Percentiles rank a stretch among this genome's conserved stretches.
These are phyloP conservation scores for Micromonas pusilla DNA, from an alignment of 139 green algal genomes.

Conservation along the genomic window DNA sequence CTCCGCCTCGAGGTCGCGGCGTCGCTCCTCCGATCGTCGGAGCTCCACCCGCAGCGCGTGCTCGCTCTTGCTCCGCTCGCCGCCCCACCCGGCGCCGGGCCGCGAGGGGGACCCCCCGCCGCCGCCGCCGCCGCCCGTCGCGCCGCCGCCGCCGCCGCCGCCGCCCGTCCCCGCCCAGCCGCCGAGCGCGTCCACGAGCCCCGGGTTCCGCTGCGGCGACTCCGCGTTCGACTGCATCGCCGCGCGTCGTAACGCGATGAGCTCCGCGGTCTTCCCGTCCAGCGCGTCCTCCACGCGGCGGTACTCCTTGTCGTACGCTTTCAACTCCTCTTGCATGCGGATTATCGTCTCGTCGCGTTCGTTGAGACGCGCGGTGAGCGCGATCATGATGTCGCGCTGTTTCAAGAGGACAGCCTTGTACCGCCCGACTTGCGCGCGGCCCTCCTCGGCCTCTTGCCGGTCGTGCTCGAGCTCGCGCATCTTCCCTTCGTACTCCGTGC, in stretches of 20 bases:
- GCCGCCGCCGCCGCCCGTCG: background rate
- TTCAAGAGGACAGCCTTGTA: constrained; percentile 90
- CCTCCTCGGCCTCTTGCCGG: constrained; percentile 60
- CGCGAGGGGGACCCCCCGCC: background rate
- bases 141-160: background rate
- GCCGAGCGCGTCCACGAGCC: constrained; percentile 21
- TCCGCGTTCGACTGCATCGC: constrained; percentile 36
- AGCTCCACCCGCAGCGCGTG: background rate
- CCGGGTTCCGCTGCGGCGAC: constrained; percentile 16
- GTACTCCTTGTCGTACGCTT: constrained; percentile 73
- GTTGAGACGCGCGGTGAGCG: constrained; percentile 78
- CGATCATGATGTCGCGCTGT: constrained; percentile 98
- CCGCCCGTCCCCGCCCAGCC: background rate
- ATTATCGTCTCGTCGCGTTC: constrained; percentile 89
- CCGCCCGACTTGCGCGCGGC: constrained; percentile 70
- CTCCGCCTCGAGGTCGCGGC: background rate
- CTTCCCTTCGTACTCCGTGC: constrained; percentile 73
- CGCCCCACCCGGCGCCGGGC: too few relatives aligned
- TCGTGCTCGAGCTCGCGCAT: constrained; percentile 76
- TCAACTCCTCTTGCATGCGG: constrained; percentile 69
- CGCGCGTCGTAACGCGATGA: constrained; percentile 65
- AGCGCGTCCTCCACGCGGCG: constrained; percentile 77
- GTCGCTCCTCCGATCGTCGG: background rate
- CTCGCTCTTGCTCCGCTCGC: background rate
- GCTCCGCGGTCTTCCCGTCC: constrained; percentile 77